These are phyloP conservation scores for Tulasnella sp. DNA, from an alignment of 768 basidiomycete genomes.

Conservation along the genomic window DNA sequence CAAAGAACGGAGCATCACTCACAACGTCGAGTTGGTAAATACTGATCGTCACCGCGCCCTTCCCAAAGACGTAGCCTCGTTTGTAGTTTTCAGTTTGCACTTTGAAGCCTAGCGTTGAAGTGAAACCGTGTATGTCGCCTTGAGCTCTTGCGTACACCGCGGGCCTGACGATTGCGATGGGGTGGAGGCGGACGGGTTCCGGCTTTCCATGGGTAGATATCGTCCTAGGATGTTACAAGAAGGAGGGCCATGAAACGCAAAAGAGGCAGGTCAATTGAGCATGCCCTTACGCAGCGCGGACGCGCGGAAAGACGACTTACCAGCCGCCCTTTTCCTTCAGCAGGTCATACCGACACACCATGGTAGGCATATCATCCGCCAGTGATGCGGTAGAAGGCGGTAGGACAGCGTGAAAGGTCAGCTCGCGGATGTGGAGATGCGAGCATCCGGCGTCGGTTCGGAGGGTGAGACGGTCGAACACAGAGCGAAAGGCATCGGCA, in stretches of 20 bases:
- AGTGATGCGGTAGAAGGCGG: slow-evolving; percentile 24
- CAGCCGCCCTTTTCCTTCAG: slow-evolving; percentile 50
- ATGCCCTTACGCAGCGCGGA: neutral
- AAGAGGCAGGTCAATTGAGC: neutral
- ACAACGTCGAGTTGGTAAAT: slow-evolving; percentile 84
- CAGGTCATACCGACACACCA: slow-evolving; percentile 67
- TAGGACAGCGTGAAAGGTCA: slow-evolving; percentile 75
- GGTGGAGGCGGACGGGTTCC: slow-evolving; percentile 70
- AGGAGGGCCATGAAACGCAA: neutral
- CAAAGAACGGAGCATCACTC: slow-evolving; percentile 18
- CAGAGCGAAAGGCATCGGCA: slow-evolving; percentile 9
- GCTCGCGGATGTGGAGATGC: slow-evolving; percentile 35
- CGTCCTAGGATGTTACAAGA: slow-evolving; percentile 47
- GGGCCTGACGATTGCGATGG: slow-evolving; percentile 76
- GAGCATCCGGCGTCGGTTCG: slow-evolving; percentile 60
- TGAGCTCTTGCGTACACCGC: slow-evolving; percentile 60
- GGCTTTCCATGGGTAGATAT: slow-evolving; percentile 73
- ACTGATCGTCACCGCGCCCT: slow-evolving; percentile 57
- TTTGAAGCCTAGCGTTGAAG: slow-evolving; percentile 66
- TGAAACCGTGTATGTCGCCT: slow-evolving; percentile 70
- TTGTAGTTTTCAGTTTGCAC: slow-evolving; percentile 53
- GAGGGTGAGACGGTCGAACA: slow-evolving; percentile 70
- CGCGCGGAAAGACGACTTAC: slow-evolving; percentile 29
- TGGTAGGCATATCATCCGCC: slow-evolving; percentile 52
- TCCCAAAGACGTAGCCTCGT: slow-evolving; percentile 62